Evolutionary conservation across 371 early-diverging fungal species (phyloP).

Genomic region (Zancudomyces culisetae): DNA sequence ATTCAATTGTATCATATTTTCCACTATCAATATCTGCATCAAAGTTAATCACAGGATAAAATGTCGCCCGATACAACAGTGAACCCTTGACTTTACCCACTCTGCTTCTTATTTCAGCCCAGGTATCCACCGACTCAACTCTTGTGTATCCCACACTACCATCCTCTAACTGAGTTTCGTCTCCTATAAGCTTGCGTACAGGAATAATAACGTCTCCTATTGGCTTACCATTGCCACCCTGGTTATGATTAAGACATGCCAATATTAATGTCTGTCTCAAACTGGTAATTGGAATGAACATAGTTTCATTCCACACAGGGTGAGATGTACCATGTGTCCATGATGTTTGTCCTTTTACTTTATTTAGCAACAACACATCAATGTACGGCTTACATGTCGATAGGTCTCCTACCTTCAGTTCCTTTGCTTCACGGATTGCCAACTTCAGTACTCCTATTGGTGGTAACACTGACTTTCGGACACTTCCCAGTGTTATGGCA

Average conservation of each 20-base stretch:
- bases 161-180: slow-evolving; percentile 7
- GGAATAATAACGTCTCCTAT: slow-evolving; percentile 24
- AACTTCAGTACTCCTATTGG: slow-evolving; percentile 67
- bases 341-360: slow-evolving; percentile 36
- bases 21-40: slow-evolving; percentile 21
- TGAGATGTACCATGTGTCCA: slow-evolving; percentile 45
- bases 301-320: slow-evolving; percentile 74
- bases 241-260: slow-evolving; percentile 50
- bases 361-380: slow-evolving; percentile 34
- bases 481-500: slow-evolving; percentile 12
- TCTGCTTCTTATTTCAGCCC: slow-evolving; percentile 33
- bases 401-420: slow-evolving; percentile 41
- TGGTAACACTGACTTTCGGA: slow-evolving; percentile 21
- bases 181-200: slow-evolving; percentile 22
- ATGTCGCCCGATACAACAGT: slow-evolving; percentile 37
- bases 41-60: slow-evolving; percentile 37
- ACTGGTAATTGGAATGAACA: slow-evolving; percentile 45
- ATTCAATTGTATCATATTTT: slow-evolving; percentile 5
- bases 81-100: slow-evolving; percentile 40
- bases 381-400: slow-evolving; percentile 72
- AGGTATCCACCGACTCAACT: slow-evolving; percentile 28
- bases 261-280: slow-evolving; percentile 42
- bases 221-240: slow-evolving; percentile 22
- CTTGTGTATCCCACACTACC: slow-evolving; percentile 15
- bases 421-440: slow-evolving; percentile 46